phyloP scores from a whole-genome alignment of 495 filamentous ascomycete species.

The Xylaria telfairii region DNA sequence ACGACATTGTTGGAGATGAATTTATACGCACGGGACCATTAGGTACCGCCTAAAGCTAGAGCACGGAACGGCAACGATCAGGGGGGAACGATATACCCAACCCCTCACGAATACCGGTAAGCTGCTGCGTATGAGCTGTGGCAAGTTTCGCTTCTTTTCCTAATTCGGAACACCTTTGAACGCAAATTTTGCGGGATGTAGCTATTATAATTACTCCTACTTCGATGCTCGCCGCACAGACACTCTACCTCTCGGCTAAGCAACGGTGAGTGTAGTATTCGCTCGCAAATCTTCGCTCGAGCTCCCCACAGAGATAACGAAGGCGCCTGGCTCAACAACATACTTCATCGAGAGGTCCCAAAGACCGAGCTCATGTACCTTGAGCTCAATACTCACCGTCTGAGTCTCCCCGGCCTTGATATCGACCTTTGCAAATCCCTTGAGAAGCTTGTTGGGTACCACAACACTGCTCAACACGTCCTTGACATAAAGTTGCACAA shows the following conservation, averaged over 20 bases:
- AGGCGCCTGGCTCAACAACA: constrained; percentile 71
- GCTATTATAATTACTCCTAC: background rate
- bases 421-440: constrained; percentile 72
- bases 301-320: constrained; percentile 63
- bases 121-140: no score
- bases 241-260: background rate
- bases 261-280: constrained; percentile 61
- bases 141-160: background rate
- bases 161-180: background rate
- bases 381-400: constrained; percentile 60
- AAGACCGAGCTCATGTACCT: constrained; percentile 59
- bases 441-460: constrained; percentile 68
- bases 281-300: constrained; percentile 62
- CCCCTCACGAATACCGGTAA: background rate
- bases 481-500: constrained; percentile 71
- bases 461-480: constrained; percentile 67
- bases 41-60: background rate
- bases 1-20: background rate
- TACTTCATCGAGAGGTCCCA: constrained; percentile 70
- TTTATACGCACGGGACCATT: background rate
- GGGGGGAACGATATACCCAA: background rate
- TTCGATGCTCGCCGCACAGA: background rate
- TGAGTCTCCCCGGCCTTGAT: constrained; percentile 65
- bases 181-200: background rate
- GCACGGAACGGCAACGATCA: background rate